A percentile compares a stretch with the other conserved stretches of the same genome.
Conservation (phyloP, 169 alveolate genomes). For the Cardiosporidium cionae region DNA sequence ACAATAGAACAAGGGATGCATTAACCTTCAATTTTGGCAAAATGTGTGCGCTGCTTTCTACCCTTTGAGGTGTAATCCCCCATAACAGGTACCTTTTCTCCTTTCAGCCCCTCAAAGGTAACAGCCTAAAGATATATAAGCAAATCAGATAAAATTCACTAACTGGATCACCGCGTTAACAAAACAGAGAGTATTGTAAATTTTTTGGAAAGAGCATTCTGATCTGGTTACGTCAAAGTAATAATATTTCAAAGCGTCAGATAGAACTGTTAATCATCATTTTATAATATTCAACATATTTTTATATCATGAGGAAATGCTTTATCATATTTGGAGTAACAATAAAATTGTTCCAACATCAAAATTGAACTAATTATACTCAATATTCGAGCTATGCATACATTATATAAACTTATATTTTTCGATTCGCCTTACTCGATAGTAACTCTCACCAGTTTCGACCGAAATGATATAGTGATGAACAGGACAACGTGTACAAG, state of each 20-base stretch:
- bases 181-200: background rate
- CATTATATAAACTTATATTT: background rate
- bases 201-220: too few species aligned
- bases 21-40: conserved; percentile 12
- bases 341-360: background rate
- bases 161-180: background rate
- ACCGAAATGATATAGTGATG: conserved; percentile 49
- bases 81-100: background rate
- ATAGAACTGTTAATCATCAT: too few species aligned
- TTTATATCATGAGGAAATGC: background rate
- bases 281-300: too few species aligned
- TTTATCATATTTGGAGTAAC: background rate
- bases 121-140: background rate
- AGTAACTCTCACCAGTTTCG: conserved; percentile 49
- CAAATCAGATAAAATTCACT: background rate
- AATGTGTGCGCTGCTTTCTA: conserved; percentile 7
- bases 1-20: background rate
- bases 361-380: too few species aligned
- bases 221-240: too few species aligned
- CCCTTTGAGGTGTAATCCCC: conserved; percentile 5
- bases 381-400: too few species aligned
- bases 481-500: conserved; percentile 53
- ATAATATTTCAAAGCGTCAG: too few species aligned
- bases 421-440: conserved; percentile 17
- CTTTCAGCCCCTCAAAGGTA: background rate